These are phyloP conservation scores for Daldinia concentrica DNA, from an alignment of 495 filamentous ascomycete genomes.

Conservation along the genomic window DNA sequence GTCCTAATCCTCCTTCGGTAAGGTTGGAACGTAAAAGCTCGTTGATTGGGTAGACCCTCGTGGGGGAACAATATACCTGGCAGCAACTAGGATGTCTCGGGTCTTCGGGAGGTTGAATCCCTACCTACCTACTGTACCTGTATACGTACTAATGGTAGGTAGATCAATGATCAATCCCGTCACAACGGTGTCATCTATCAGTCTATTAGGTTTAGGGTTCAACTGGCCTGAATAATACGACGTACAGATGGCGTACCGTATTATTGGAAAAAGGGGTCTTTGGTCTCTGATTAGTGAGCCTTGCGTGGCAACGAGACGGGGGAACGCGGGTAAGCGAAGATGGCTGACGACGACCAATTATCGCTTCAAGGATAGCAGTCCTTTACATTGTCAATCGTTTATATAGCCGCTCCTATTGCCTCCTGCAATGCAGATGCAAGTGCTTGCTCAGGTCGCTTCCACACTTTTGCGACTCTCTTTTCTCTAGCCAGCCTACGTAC, in stretches of 20 bases:
- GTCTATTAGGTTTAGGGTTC: constrained; percentile 19
- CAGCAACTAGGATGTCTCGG: constrained; percentile 29
- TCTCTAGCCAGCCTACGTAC: constrained; percentile 19
- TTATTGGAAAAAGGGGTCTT: constrained; percentile 20
- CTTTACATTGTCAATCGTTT: constrained; percentile 30
- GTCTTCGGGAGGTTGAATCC: constrained; percentile 36
- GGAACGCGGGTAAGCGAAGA: constrained; percentile 33
- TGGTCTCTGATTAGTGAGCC: constrained; percentile 18
- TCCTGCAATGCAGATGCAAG: constrained; percentile 41
- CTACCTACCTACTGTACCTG: not conserved
- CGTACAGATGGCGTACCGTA: constrained; percentile 3
- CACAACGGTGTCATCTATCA: constrained; percentile 6
- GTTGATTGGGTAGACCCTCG: constrained; percentile 25
- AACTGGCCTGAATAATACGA: constrained; percentile 11
- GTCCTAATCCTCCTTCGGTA: constrained; percentile 33
- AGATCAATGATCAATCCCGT: constrained; percentile 30
- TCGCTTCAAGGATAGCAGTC: constrained; percentile 10
- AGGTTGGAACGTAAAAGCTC: constrained; percentile 16
- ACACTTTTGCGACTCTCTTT: constrained; percentile 12
- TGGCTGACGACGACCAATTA: constrained; percentile 35
- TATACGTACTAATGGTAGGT: constrained; percentile 10
- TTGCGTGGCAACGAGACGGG: constrained; percentile 20
- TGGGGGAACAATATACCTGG: constrained; percentile 32
- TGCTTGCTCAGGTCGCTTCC: constrained; percentile 34
- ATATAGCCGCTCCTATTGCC: constrained; percentile 35